Evolutionary conservation across 2,329 filamentous ascomycete species (phyloP), one percentile per base, ranked within the genome.

Genomic region (Didymella lethalis): DNA sequence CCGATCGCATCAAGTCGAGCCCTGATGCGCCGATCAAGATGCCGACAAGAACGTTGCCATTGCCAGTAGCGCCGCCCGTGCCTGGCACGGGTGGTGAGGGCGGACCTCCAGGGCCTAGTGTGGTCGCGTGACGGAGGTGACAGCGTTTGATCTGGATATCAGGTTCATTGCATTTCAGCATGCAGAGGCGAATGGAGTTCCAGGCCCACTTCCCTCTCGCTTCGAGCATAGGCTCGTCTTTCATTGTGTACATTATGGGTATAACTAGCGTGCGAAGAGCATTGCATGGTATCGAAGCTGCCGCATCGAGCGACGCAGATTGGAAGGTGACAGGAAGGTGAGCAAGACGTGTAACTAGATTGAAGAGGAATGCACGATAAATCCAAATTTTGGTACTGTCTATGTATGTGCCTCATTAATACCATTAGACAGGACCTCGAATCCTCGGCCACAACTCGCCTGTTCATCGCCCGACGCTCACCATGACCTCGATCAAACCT

Each of bases 1-100:
- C 88, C 0, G 85, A 86, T 45, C 91, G 91, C 60, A 79, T 91
- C 49, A 85, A 83, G 61, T 81, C 77, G 40, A 72, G 86, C 61
- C 83, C 86, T 20, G 78, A 82, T 52, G 79, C 84, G 20, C 87
- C 86, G 2, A 87, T 93, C 75, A 89, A 90, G 71, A 78, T 94
- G 16, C 92, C 92, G 0, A 85, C 85, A 7, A 66, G 69, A 25
- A 62, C 66, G 2, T 48, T 71, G 40, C 66, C 68, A 10, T 56
- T 62, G 6, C 45, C 64, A 2, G 47, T 69, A 14, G 53, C 65
- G 18, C 68, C 71, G 23, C 65, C 66, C 3, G 62, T 66, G 14
- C 64, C 63, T 8, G 63, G 64, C 14, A 62, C 61, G 29, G 61
- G 62, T 4, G 60, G 57, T 20, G 59, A 51, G 8, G 46, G 47